Evolutionary conservation across 2,329 filamentous ascomycete species (phyloP), one percentile per base, ranked within the genome.

Genomic region (Fusarium sp.): DNA sequence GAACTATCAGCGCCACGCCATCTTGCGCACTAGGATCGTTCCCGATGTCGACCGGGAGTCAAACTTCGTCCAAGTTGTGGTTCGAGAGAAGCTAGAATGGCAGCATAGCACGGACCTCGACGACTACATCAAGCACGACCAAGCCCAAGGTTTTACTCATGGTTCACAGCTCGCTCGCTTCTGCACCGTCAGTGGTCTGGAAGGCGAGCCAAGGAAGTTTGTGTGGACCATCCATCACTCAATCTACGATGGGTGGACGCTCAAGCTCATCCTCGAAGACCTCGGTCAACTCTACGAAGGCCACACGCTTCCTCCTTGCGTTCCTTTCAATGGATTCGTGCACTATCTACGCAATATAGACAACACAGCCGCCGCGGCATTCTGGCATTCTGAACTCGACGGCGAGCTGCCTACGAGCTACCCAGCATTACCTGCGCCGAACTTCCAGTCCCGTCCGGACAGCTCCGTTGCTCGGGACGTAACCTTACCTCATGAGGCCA

Each of bases 361-460:
- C 46, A 72, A 78, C 9, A 78, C 80, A n/a, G 26, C 40, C 10
- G 49, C 49, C 33, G n/a, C 18, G 18, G 38, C 38, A 40, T 54
- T 44, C 18, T 54, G 51, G 51, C 39, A 24, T 11, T 34, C n/a
- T n/a, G 22, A 18, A 14, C 33, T 55, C 11, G 42, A 34, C 17
- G 33, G 31, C 40, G 44, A 34, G 82, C 63, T 82, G 82, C 56
- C 80, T 81, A 9, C 78, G 78, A 44, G 38, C 38, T 40, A 40
- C 38, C 38, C 38, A 40, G 17, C 38, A 40, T 40, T 40, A 40
- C 38, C 38, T 40, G 38, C 38, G 38, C 38, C 38, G n/a, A 40
- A 40, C 38, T 40, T 40, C 38, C 38, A 40, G 38, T 40, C 20
- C 38, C 38, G 38, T 20, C 38, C 38, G 38, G 38, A 40, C 38